These are phyloP conservation scores for Tylopilus intermedius DNA, from an alignment of 768 basidiomycete species.

Conservation along the genomic window DNA sequence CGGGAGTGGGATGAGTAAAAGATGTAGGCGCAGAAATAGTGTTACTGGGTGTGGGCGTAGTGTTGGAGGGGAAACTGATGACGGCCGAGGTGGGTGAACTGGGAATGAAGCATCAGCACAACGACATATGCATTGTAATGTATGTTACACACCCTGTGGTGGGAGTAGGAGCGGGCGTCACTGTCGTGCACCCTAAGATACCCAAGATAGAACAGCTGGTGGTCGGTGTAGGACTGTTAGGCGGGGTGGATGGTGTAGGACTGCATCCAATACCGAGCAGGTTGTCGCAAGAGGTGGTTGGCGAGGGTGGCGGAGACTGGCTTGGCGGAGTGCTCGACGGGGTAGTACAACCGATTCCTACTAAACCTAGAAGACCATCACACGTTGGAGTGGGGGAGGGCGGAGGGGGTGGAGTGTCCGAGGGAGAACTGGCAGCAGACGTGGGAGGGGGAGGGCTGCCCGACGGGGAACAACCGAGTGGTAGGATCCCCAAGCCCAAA, in stretches of 20 bases:
- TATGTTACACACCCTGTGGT: no score
- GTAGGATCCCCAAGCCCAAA: no score
- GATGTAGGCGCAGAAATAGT: slow-evolving; percentile 2
- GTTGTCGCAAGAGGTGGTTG: background rate
- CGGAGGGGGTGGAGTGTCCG: background rate
- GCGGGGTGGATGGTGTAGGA: background rate
- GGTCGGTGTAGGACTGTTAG: slow-evolving; percentile 2
- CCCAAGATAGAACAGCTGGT: slow-evolving; percentile 17
- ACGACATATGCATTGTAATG: no score
- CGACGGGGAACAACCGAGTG: background rate
- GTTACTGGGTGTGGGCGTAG: slow-evolving; percentile 3
- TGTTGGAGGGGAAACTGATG: slow-evolving; percentile 29
- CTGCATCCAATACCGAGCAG: no score
- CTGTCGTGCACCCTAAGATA: slow-evolving; percentile 15
- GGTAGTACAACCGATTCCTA: slow-evolving; percentile 12
- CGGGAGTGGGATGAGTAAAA: slow-evolving; percentile 7
- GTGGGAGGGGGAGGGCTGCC: background rate
- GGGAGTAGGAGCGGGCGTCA: slow-evolving; percentile 3
- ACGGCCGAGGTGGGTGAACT: slow-evolving; percentile 19
- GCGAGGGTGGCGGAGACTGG: slow-evolving; percentile 1
- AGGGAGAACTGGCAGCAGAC: background rate
- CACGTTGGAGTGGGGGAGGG: slow-evolving; percentile 3
- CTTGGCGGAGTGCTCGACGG: slow-evolving; percentile 10
- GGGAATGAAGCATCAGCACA: no score
- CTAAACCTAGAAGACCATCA: slow-evolving; percentile 2